Base-by-base conservation (phyloP, 768 basidiomycete genomes). In the Mycena amicta region DNA sequence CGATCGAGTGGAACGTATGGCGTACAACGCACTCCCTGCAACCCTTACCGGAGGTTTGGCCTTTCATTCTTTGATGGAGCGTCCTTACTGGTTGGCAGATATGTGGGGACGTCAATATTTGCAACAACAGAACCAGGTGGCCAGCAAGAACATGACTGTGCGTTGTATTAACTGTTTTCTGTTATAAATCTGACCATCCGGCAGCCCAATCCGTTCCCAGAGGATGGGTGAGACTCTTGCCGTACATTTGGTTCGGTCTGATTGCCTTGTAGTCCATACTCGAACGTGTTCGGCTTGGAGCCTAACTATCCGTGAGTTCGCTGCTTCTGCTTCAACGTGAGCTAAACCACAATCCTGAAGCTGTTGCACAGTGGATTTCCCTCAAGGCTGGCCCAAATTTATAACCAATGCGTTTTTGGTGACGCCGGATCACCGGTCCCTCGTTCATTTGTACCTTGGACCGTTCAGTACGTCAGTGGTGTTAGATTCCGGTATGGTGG, bases 31-130 rank as follows among this genome's bases (percentile, higher is more conserved):
- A 1, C 67, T 79, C 4, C 76, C 76, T 12, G 76, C 74, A 2
- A 71, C 69, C 3, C 61, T 76, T 40, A 77, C 74, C 5, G 75
- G 74, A 67, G 72, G 76, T 74, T 52, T 22, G n/a, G n/a, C n/a
- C 67, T 40, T n/a, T 11, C n/a, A n/a, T 41, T 15, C 30, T 33
- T 23, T 16, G 12, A 43, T 28, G 15, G 22, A 50, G 37, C 8
- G 18, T 15, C 18, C 43, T n/a, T n/a, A 3, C 28, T 46, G 25
- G 20, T 50, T 40, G 23, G 3, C 45, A 83, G 82, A 79, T 63
- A 84, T 85, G 80, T 84, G 81, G 83, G 77, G 81, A 1, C 73
- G 81, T 15, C 83, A 85, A 66, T 86, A 85, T 62, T 69, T 84
- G 16, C 84, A 85, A 58, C 79, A 85, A 62, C 79, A 82, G 66